phyloP scores from a whole-genome alignment of 257 asterid genomes.

The Solanum pinnatisectum region DNA sequence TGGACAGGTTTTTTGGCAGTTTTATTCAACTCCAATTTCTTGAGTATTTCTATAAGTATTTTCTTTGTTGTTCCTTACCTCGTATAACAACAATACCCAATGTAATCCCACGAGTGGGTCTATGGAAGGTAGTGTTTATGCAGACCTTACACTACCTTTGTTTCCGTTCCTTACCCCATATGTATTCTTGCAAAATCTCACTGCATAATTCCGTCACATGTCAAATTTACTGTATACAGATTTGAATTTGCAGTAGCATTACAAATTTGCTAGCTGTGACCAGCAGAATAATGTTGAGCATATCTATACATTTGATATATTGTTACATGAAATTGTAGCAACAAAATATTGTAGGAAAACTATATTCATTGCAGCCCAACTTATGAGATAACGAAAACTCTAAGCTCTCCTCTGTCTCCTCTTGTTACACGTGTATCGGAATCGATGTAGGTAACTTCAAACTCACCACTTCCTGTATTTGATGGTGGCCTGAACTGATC shows the following conservation, averaged over 20 bases:
- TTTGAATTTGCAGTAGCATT: background rate
- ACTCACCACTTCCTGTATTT: conserved; percentile 67
- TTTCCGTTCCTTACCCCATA: background rate
- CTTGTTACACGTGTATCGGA: conserved; percentile 72
- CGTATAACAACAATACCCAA: background rate
- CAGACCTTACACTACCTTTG: background rate
- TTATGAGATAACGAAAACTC: conserved; percentile 77
- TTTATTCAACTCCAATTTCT: no score
- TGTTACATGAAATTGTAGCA: background rate
- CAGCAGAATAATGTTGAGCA: background rate
- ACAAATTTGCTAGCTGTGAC: background rate
- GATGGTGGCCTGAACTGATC: conserved; percentile 64
- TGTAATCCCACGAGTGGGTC: background rate
- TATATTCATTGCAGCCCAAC: background rate
- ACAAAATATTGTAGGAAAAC: background rate
- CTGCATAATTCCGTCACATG: background rate
- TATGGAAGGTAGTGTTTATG: background rate
- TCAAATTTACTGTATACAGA: background rate
- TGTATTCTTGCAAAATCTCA: background rate
- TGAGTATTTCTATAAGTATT: background rate
- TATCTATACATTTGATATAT: background rate
- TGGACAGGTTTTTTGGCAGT: background rate
- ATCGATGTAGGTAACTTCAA: conserved; percentile 79
- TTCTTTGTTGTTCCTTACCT: background rate
- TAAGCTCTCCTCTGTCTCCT: conserved; percentile 80